Conservation (phyloP, 2,329 filamentous ascomycete genomes). For the Diaporthe destruens region DNA sequence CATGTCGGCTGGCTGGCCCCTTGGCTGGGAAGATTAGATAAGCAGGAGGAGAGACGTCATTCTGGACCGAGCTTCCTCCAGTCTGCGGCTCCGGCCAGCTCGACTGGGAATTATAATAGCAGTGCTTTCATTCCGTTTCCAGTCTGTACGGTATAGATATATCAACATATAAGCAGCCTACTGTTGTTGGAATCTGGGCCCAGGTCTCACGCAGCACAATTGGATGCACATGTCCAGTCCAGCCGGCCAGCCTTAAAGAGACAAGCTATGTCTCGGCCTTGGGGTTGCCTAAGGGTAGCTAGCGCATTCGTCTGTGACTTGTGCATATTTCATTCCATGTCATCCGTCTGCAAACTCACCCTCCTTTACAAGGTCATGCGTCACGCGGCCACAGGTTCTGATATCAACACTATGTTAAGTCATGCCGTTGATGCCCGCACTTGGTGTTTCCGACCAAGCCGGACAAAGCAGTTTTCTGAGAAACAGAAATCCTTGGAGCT, state of each 20-base stretch:
- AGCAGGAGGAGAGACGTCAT: conserved; percentile 22
- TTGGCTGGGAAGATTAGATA: conserved; percentile 22
- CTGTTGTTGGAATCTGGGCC: neutral
- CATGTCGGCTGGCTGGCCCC: conserved; percentile 27
- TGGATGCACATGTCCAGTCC: neutral
- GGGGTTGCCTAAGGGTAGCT: conserved; percentile 9
- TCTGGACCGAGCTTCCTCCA: neutral
- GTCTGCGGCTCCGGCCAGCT: conserved; percentile 12
- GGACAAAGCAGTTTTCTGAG: neutral
- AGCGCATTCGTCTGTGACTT: neutral
- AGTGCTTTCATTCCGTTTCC: neutral
- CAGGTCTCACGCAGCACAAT: neutral
- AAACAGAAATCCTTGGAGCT: neutral
- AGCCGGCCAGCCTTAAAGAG: conserved; percentile 3
- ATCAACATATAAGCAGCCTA: neutral
- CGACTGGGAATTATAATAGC: neutral
- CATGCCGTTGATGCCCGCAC: no score
- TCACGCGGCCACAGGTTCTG: conserved; percentile 14
- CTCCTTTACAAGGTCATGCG: conserved; percentile 6
- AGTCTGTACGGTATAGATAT: conserved; percentile 7
- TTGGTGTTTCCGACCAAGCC: conserved; percentile 19
- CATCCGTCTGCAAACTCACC: conserved; percentile 25
- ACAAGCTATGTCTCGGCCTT: conserved; percentile 7
- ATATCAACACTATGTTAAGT: neutral
- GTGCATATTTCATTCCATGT: neutral